Base-by-base conservation (phyloP, 306 rosid species). In the Castanopsis chinensis region DNA sequence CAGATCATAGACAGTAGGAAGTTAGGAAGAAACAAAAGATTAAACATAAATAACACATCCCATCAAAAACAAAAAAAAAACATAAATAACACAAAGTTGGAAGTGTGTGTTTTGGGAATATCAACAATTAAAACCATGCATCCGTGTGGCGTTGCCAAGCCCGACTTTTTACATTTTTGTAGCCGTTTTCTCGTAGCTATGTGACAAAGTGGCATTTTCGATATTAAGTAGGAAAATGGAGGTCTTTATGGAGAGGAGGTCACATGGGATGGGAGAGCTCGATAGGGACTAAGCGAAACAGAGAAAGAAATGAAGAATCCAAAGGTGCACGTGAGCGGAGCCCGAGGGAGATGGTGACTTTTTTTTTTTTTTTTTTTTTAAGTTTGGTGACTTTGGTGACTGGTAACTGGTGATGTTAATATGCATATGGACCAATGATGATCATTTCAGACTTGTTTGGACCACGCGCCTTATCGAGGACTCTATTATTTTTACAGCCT, bases 251-350 rank as follows among this genome's bases (percentile, higher is more conserved):
- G 28, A 68, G 78, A 67, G 11, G 10, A 28, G 6, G 41, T 72
- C 94, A 88, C 94, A 77, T 90, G 91, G 79, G 82, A 59, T n/a
- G 9, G 45, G 83, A 59, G 25, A 55, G 83, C 28, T 49, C 76
- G 51, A 74, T n/a, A 18, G 72, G 17, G 27, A 72, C 57, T 76
- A 75, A 19, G 81, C 65, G 75, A 71, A 76, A 71, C 70, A 74
- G 76, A 27, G 74, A 82, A 8, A 8, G 45, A 41, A 41, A 41
- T 41, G 45, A 41, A 69, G 74, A 86, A 78, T 75, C 85, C 79
- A 56, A 80, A 75, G 82, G 78, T 13, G 68, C 83, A 76, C 88
- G 86, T 85, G 88, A 80, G 83, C 73, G 33, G 30, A 72, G 55
- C 49, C 80, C 15, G 6, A 19, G 25, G 25, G 52, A 8, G 30